Evolutionary conservation across 164 flowering plant genomes (phyloP), one percentile per base, ranked within the genome.

Genomic region (Berberis thunbergii): DNA sequence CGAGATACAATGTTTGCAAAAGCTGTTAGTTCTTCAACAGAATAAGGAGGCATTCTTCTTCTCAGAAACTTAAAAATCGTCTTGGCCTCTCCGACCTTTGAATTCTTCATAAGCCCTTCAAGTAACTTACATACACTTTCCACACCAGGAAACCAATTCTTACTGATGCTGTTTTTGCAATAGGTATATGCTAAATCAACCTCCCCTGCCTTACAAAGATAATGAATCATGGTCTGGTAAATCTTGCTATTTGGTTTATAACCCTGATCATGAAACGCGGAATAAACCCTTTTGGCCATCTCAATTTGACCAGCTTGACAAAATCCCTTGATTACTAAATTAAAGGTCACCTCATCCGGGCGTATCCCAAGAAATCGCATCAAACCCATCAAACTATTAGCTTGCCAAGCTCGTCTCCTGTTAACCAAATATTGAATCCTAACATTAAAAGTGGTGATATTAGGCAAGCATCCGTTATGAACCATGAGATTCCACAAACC

Each of bases 401-500:
- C 84, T 60, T 80, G 79, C 9, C 61, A 40, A 9, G 63, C 54
- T 49, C 45, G 74, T 39, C 67, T 69, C 55, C 58, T 71, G 40
- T 4, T 46, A 39, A 69, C 70, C 61, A 80, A 67, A 3, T 84
- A 85, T 11, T 45, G 43, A 66, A 82, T 41, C 75, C 64, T 80
- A 2, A 74, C 70, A 69, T 83, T 82, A 61, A 75, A 79, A 61
- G 76, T 75, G 60, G 67, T 65, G n/a, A 78, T 46, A 71, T 80
- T 69, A 7, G 87, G 83, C 41, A 43, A 67, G 4, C 80, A 43
- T 54, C 66, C 64, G 59, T 57, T 76, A 54, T 57, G 60, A 46
- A 52, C 68, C 88, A 85, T 85, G 38, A n/a, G n/a, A 3, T 3
- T 65, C 89, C 93, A 87, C 2, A 87, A 60, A 61, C 62, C 75